phyloP scores from a whole-genome alignment of 371 early-diverging fungal genomes.

The Actinomortierella wolfii region DNA sequence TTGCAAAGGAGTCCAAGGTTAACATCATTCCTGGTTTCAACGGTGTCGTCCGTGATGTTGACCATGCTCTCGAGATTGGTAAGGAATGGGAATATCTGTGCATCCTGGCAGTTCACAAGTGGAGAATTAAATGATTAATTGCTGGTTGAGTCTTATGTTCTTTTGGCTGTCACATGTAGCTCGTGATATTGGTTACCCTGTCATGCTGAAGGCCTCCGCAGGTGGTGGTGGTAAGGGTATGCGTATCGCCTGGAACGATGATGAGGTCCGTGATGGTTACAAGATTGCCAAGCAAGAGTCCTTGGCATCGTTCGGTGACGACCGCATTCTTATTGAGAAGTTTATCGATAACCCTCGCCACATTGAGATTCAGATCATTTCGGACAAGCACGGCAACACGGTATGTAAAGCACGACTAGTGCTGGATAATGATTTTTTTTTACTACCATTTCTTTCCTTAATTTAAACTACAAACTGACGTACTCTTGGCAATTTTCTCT shows the following conservation, averaged over 20 bases:
- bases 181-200: conserved; percentile 73
- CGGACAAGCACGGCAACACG: conserved; percentile 68
- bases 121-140: too few species aligned
- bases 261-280: conserved; percentile 78
- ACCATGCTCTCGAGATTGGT: conserved; percentile 74
- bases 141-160: too few species aligned
- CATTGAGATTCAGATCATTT: conserved; percentile 83
- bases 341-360: conserved; percentile 91
- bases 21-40: conserved; percentile 91
- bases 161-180: conserved; percentile 28
- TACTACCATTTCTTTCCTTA: background rate
- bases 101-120: too few species aligned
- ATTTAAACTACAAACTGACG: background rate
- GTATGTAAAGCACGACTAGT: conserved; percentile 20
- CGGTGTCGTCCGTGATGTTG: conserved; percentile 76
- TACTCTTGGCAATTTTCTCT: background rate
- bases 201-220: conserved; percentile 88
- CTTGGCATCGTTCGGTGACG: conserved; percentile 88
- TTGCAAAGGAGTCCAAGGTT: conserved; percentile 84
- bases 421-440: background rate
- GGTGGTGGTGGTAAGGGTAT: conserved; percentile 96
- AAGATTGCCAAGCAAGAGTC: conserved; percentile 88
- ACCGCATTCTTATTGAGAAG: conserved; percentile 90
- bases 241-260: conserved; percentile 73
- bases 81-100: conserved; percentile 11